Evolutionary conservation across 768 basidiomycete species (phyloP).

Genomic region (Coprinellus aureogranulatus): DNA sequence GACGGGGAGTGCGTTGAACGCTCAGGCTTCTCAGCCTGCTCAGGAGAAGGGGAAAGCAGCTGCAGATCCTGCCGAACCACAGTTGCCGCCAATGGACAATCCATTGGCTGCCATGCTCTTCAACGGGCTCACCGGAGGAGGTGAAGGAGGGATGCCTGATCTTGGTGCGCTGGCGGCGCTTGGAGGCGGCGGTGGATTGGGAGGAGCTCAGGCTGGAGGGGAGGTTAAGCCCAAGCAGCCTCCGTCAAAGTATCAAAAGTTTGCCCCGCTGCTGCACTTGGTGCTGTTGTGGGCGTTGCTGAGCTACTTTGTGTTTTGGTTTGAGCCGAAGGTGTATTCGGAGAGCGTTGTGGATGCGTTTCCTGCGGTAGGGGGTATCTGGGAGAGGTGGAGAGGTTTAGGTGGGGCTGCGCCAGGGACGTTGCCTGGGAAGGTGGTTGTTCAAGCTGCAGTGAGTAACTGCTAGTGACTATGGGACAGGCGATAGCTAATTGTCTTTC

Average conservation of each 20-base stretch:
- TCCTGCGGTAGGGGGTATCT: constrained; percentile 24
- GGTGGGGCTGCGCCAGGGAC: constrained; percentile 35
- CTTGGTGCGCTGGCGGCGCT: constrained; percentile 15
- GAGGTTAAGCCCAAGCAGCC: constrained; percentile 25
- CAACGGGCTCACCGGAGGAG: constrained; percentile 12
- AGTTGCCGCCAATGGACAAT: constrained; percentile 36
- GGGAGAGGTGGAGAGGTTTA: constrained; percentile 66
- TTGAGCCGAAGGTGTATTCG: constrained; percentile 54
- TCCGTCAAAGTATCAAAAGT: constrained; percentile 52
- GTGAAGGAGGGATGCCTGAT: constrained; percentile 18
- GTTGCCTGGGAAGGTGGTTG: constrained; percentile 30
- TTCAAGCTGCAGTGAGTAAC: constrained; percentile 59
- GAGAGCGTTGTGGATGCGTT: constrained; percentile 28
- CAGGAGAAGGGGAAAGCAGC: constrained; percentile 22
- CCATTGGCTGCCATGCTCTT: constrained; percentile 48
- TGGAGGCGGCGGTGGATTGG: constrained; percentile 2
- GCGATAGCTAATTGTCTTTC: neutral
- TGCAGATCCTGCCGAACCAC: constrained; percentile 22
- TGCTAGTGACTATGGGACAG: neutral
- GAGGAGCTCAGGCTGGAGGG: neutral
- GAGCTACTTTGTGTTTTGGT: constrained; percentile 64
- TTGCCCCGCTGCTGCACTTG: constrained; percentile 66
- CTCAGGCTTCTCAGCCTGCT: constrained; percentile 13
- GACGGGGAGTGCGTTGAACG: constrained; percentile 18
- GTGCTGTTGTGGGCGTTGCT: constrained; percentile 62